Evolutionary conservation across 148 eudicot species (phyloP), one percentile per base, ranked within the genome.

Genomic region (Silene conica): DNA sequence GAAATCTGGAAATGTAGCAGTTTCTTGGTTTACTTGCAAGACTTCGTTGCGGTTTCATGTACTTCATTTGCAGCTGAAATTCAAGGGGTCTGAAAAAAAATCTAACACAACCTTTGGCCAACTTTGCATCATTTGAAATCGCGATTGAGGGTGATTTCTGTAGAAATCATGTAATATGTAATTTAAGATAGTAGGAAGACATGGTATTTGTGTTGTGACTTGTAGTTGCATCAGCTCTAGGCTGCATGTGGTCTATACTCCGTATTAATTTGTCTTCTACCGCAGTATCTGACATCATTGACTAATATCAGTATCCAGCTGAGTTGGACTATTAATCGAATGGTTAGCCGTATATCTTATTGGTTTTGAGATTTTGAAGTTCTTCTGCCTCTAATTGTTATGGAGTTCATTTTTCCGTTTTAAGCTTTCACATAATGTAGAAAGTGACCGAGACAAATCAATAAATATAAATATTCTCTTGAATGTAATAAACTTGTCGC

Each of bases 91-190:
- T 77, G 84, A 83, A 71, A 70, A 70, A 64, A 20, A 57, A 23
- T 73, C 78, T 77, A 63, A 81, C 77, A 19, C 46, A 77, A 73
- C 71, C 62, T 61, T 56, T 14, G 52, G 59, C 73, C 58, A 45
- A 57, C 48, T 26, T 76, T 38, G 34, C 26, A 20, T 67, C 74
- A 16, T 80, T 78, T 71, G 65, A 57, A 68, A 59, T 63, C 70
- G 61, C 69, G 38, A 38, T 14, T 31, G 43, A 48, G 38, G 46
- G 12, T 23, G 65, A 48, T 55, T 63, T 70, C 48, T 76, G 79
- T 80, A 72, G 79, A 76, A 72, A 59, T 46, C 25, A 13, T 80
- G 77, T 80, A 76, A 60, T 80, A 71, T 72, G 73, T 76, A 72
- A 69, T 61, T 76, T 14, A 21, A 19, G 69, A 66, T 66, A 18